Base-by-base conservation (phyloP, 371 early-diverging fungal species). In the Fennellomyces sp. region DNA sequence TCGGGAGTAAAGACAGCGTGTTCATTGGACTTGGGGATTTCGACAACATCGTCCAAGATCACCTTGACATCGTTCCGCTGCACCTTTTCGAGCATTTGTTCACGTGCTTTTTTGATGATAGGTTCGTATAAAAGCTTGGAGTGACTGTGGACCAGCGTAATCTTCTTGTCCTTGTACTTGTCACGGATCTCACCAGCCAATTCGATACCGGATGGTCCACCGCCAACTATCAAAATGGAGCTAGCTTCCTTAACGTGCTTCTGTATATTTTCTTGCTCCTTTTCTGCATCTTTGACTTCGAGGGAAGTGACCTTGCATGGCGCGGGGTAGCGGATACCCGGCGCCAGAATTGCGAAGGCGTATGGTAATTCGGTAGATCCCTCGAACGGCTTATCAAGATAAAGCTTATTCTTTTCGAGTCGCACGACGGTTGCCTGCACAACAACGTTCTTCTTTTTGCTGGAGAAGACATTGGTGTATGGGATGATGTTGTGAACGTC, bases 181-280 rank as follows among this genome's bases (percentile, higher is more conserved):
- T 70, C 73, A 7, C 69, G 72, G n/a, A 84, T 75, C 54, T 80
- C 85, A 5, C 85, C 84, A 11, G 84, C 76, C 0, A 83, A 56
- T 56, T 88, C 88, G 39, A 85, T 67, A n/a, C 86, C 85, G 0
- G 78, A 76, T 2, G 84, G 69, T 0, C 87, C 85, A 49, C 85
- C 84, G 35, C 87, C 87, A 3, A 84, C 65, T 26, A 87, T 74
- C 8, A 87, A 49, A 41, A 86, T 68, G 1, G 75, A 68, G n/a
- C 73, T 50, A 10, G 88, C 79, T 0, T 47, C 36, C n/a, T 68
- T 64, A 33, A 87, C 33, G 11, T 68, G 70, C 5, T 29, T 41
- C 3, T 75, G 78, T n/a, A 73, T 54, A 13, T 45, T 25, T 2
- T 28, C 35, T 17, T 83, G 65, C 21, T 73, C 65, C 2, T 27